A percentile compares a stretch with the other conserved stretches of the same genome.
These are phyloP conservation scores for Piromyces sp. DNA, from an alignment of 192 early-diverging fungal species.

Conservation along the genomic window DNA sequence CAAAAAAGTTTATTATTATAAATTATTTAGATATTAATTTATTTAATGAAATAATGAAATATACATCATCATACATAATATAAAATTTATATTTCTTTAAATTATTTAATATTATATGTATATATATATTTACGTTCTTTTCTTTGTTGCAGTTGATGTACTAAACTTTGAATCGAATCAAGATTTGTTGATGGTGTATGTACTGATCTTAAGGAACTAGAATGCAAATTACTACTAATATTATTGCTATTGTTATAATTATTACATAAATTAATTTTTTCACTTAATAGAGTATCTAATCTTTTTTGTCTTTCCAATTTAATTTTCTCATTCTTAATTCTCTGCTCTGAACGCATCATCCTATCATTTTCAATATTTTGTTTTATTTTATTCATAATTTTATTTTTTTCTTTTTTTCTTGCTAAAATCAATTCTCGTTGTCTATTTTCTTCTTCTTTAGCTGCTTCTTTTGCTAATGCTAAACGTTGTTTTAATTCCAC, in stretches of 20 bases:
- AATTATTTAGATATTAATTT: no score
- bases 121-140: background rate
- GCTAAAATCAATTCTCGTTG: background rate
- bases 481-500: background rate
- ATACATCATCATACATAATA: no score
- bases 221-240: no score
- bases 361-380: background rate
- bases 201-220: background rate
- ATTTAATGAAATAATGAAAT: no score
- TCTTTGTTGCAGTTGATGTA: background rate
- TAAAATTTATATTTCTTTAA: no score
- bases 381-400: background rate
- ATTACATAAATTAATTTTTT: background rate
- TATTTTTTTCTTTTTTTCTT: background rate
- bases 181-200: background rate
- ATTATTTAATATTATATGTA: no score
- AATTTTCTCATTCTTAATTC: background rate
- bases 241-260: no score
- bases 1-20: no score
- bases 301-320: background rate
- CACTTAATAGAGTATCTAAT: background rate
- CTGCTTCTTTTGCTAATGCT: background rate
- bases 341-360: background rate
- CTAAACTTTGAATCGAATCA: background rate
- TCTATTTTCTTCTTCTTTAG: background rate